Conservation (phyloP, 192 early-diverging fungal species). For the Coemansia sp. region DNA sequence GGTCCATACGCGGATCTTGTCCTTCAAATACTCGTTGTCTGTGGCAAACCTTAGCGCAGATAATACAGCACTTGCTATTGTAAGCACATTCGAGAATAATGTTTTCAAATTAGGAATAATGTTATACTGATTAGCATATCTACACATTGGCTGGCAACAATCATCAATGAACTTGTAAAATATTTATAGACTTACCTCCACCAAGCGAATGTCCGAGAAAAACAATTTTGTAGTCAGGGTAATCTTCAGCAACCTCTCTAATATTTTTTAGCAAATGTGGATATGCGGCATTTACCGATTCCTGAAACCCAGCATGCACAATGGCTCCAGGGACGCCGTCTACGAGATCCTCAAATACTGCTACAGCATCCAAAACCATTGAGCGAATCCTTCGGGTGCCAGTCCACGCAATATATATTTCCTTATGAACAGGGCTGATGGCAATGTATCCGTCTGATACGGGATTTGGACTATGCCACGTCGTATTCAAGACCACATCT, state of each 20-base stretch:
- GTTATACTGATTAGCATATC: neutral
- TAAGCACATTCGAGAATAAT: neutral
- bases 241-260: slow-evolving; percentile 17
- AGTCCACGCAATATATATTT: slow-evolving; percentile 51
- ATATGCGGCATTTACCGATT: slow-evolving; percentile 38
- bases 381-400: slow-evolving; percentile 47
- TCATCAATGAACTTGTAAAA: neutral
- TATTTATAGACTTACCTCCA: slow-evolving; percentile 30
- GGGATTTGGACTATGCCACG: slow-evolving; percentile 49
- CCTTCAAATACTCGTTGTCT: slow-evolving; percentile 33
- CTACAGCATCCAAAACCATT: slow-evolving; percentile 29
- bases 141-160: neutral
- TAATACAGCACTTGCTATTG: slow-evolving; percentile 46
- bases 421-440: slow-evolving; percentile 29
- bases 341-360: slow-evolving; percentile 35
- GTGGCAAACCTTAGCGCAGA: slow-evolving; percentile 45
- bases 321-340: slow-evolving; percentile 24
- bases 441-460: slow-evolving; percentile 49
- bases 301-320: slow-evolving; percentile 40
- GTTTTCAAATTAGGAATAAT: neutral
- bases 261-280: slow-evolving; percentile 48
- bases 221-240: slow-evolving; percentile 34
- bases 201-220: slow-evolving; percentile 52
- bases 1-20: slow-evolving; percentile 50
- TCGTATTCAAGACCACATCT: slow-evolving; percentile 29